Base-by-base conservation (phyloP, 331 rosid species). In the Spiraea crenata region DNA sequence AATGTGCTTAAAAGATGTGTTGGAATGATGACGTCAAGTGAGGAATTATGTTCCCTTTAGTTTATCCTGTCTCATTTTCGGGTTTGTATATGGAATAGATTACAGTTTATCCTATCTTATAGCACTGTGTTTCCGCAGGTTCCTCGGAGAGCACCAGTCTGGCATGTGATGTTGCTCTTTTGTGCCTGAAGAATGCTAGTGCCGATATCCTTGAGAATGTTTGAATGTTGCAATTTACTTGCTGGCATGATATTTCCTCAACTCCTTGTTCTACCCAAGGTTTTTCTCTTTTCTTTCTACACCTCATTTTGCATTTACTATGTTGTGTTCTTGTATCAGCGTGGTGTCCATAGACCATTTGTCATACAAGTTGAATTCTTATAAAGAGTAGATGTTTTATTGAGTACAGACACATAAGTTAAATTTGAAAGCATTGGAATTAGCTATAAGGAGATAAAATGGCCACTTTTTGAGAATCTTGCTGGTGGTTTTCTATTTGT, bases 221-320 rank as follows among this genome's bases (percentile, higher is more conserved):
- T 51, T n/a, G 82, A 86, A 59, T 57, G 72, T 80, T 63, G 80
- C 76, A 69, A 80, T 74, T 80, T 12, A 47, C 41, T 84, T 49
- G 85, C 88, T 82, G 85, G 84, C 38, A 69, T 87, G 90, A 79
- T 86, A 42, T 90, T 88, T 80, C 97, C 99, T 9, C 50, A 89
- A 60, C 96, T 93, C 73, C 67, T 93, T 77, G 76, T 82, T 79
- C 76, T 79, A 55, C 97, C 91, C 58, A 92, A 93, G 99, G 99
- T 90, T 70, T 46, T 64, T 48, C 74, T 37, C 38, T 76, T 73
- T 66, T 75, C 69, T 15, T 19, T 45, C 39, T 56, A 46, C 75
- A 63, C 55, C 52, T 73, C 70, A 20, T 15, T 42, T 42, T 68
- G 5, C n/a, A 50, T 57, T 9, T 31, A 14, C 69, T 20, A 16